phyloP scores from a whole-genome alignment of 225 moss, liverwort and hornwort genomes.

The Ulota crispa region DNA sequence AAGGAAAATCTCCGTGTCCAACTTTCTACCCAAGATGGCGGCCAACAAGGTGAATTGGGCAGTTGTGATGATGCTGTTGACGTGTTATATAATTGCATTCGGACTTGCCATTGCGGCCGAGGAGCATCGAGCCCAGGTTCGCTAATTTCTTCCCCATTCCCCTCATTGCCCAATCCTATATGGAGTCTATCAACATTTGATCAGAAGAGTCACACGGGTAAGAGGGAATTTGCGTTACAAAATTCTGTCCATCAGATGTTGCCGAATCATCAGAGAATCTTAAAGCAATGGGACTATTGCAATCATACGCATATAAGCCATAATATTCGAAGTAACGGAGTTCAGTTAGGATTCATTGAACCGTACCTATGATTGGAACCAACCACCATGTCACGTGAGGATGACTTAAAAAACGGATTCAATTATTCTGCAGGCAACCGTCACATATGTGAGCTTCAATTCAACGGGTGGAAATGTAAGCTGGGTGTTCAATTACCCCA shows the following conservation, averaged over 20 bases:
- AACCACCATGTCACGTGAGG: not conserved
- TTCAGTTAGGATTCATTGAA: not conserved
- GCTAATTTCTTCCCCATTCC: not conserved
- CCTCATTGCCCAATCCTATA: not conserved
- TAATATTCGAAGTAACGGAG: not conserved
- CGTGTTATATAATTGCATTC: slow-evolving; percentile 63
- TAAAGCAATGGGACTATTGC: not conserved
- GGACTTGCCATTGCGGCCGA: slow-evolving; percentile 69
- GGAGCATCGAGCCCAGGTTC: slow-evolving; percentile 68
- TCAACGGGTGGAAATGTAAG: slow-evolving; percentile 42
- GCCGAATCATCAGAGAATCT: not conserved
- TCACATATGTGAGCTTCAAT: slow-evolving; percentile 45
- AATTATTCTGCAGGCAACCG: slow-evolving; percentile 31
- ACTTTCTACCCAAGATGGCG: slow-evolving; percentile 24
- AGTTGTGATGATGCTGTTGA: slow-evolving; percentile 51
- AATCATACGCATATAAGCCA: not conserved
- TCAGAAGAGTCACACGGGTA: not conserved
- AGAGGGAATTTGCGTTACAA: not conserved
- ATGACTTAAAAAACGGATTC: slow-evolving; percentile 16
- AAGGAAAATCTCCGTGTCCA: slow-evolving; percentile 7
- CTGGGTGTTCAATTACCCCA: slow-evolving; percentile 36
- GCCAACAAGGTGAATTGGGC: slow-evolving; percentile 62
- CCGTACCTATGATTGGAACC: not conserved
- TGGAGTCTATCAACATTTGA: not conserved
- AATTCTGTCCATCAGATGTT: not conserved